Base-by-base conservation (phyloP, 768 basidiomycete genomes). In the Boletus vinaceobasis region DNA sequence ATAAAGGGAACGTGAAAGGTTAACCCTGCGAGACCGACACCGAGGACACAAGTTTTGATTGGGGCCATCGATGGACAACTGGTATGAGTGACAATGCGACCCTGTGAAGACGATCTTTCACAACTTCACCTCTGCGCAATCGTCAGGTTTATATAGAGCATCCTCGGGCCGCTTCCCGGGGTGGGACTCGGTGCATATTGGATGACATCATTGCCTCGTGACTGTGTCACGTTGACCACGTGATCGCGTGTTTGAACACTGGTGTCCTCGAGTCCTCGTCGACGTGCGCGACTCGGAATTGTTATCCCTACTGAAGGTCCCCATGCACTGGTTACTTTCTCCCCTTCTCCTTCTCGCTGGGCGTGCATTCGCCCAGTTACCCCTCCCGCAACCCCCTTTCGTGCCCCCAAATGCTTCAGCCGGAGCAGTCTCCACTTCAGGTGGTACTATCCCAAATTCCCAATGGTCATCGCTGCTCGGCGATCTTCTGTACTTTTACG, bases 391-490 rank as follows among this genome's bases (percentile, higher is more conserved):
- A n/a, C 76, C 84, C 14, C 79, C 86, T 19, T 90, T 77, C 60
- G 61, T 83, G 3, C 89, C 89, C 11, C 86, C 86, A 3, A 74
- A 79, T 63, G 72, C 81, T 13, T 74, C 84, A 15, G 71, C 73
- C 2, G 88, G 87, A 29, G 77, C 86, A 14, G 60, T 76, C 40
- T 60, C 76, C 17, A 78, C 83, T n/a, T 29, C 69, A 10, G 59
- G 72, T 14, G 69, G 72, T 9, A 11, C 21, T 31, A 60, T 66
- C 56, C 84, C 88, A 39, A 93, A 93, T 66, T 63, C 80, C 3
- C 90, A 93, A 67, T 96, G 93, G 92, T 79, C 85, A 6, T 86
- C 77, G 46, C 70, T 96, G 3, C 79, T 96, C 0, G 94, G 93
- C 4, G 84, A 87, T 67, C 70, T 87, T 27, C 67, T 96, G 27